Base-by-base conservation (phyloP, 768 basidiomycete genomes). In the Chalciporus sphaerocephalus region DNA sequence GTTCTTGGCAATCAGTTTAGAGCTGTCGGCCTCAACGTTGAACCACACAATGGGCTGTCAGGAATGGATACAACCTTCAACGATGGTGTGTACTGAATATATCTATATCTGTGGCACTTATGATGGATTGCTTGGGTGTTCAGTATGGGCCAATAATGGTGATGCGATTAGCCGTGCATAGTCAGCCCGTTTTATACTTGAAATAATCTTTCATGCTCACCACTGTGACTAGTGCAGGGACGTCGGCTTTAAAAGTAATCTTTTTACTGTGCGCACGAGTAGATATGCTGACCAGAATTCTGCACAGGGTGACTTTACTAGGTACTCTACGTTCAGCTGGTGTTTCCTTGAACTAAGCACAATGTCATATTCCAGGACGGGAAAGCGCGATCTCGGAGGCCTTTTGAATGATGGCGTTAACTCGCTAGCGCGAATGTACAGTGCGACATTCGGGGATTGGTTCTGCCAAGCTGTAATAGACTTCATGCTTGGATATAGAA, bases 91-190 rank as follows among this genome's bases (percentile, higher is more conserved):
- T 53, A 42, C 20, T 28, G n/a, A 11, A 30, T 44, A 12, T 17
- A 28, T 35, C 45, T 44, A 12, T 17, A 28, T 35, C 45, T 16
- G 6, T 11, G 5, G n/a, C n/a, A 32, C 15, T 32, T 7, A 5
- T 25, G n/a, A n/a, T 13, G 5, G 28, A 13, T 28, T 28, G 15
- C 25, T 15, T 39, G 13, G 35, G 28, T 9, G 38, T 40, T 11
- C 35, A 89, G 89, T 92, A 15, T 99, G 96, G 96, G 96, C 96
- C 2, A 96, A 98, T 60, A 98, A 98, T 54, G 96, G 96, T 0
- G 96, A 99, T 61, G 87, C 91, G 5, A 89, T 96, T 47, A 93
- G 89, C 62, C 77, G 87, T 44, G 85, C 86, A 44, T 92, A 90
- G 87, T 89, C 60, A 60, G 84, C 74, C 11, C 20, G 18, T 45